These are phyloP conservation scores for Penium margaritaceum DNA, from an alignment of 139 green algal genomes.

Conservation along the genomic window DNA sequence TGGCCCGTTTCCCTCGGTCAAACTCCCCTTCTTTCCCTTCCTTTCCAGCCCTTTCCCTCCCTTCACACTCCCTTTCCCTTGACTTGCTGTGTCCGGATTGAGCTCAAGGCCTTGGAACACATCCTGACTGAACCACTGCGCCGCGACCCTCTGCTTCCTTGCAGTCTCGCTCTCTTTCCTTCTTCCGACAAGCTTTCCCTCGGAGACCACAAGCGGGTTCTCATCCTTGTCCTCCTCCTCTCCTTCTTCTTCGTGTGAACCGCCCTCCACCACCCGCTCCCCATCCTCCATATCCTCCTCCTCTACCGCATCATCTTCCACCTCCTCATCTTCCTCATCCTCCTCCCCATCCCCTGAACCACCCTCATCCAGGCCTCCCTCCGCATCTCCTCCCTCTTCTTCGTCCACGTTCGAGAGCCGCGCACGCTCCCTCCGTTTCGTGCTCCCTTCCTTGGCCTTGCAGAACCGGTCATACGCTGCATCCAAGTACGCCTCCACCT, in stretches of 20 bases:
- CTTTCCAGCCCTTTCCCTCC: not conserved
- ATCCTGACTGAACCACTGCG: conserved; percentile 52
- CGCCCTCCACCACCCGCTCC: not conserved
- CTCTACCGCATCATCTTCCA: not conserved
- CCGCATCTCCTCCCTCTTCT: conserved; percentile 11
- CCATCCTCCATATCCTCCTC: conserved; percentile 30
- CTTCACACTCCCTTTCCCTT: not conserved
- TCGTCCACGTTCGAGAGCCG: conserved; percentile 32
- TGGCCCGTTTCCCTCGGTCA: not conserved
- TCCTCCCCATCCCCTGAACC: conserved; percentile 6
- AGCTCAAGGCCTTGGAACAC: conserved; percentile 40
- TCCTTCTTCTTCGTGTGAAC: not conserved
- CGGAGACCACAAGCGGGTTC: conserved; percentile 46
- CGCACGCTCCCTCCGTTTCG: conserved; percentile 10
- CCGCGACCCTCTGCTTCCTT: not conserved
- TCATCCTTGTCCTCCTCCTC: conserved; percentile 37
- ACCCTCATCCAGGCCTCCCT: conserved; percentile 21
- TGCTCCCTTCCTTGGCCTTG: conserved; percentile 39
- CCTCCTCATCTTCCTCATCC: conserved; percentile 19
- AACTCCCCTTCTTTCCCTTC: conserved; percentile 1
- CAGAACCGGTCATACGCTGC: conserved; percentile 75
- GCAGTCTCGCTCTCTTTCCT: no score
- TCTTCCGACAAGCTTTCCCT: no score
- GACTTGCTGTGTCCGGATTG: not conserved
- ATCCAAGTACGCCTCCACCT: conserved; percentile 79